Base-by-base conservation (phyloP, 1,284 basidiomycete species). In the Irpex rosettiformis region DNA sequence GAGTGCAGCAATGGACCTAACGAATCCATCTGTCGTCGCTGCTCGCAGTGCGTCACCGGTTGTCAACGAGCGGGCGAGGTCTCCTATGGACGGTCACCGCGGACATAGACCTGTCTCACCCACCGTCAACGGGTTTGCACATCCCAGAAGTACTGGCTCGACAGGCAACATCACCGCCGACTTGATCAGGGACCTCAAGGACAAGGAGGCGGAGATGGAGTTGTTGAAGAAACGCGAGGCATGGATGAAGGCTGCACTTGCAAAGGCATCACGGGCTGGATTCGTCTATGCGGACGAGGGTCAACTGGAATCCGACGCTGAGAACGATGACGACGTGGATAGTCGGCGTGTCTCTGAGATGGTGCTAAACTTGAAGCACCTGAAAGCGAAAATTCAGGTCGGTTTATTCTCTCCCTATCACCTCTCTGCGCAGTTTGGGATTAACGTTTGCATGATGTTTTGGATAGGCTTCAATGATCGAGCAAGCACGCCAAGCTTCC, bases 311-410 rank as follows among this genome's bases (percentile, higher is more conserved):
- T 76, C 77, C 22, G 74, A 73, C 51, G 68, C 68, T 21, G 72
- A 69, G 25, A 70, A 71, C 45, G 48, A 51, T 24, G 68, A 78
- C 54, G 69, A 71, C 54, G 65, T 69, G 25, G 70, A 72, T 62
- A 62, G 72, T 55, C 75, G 66, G 58, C 83, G 83, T 64, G 76
- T 91, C 58, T 78, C 85, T 4, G 90, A 94, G 65, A 82, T 92
- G 68, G 79, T 93, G 4, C 76, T 97, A 61, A 85, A 84, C 67
- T 84, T 98, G 69, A 98, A 97, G 77, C 89, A 94, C 67, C 90
- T 96, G 71, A 89, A 91, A 70, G 90, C 94, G 3, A 83, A 85
- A 62, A 83, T 97, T 58, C 93, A 96, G 85, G 94, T 94, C 62
- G 68, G 83, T 76, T 13, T 42, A 7, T 51, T 25, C 10, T 37